Evolutionary conservation across 2,329 filamentous ascomycete genomes (phyloP), one percentile per base, ranked within the genome.

Genomic region (Colletotrichum spinosum): DNA sequence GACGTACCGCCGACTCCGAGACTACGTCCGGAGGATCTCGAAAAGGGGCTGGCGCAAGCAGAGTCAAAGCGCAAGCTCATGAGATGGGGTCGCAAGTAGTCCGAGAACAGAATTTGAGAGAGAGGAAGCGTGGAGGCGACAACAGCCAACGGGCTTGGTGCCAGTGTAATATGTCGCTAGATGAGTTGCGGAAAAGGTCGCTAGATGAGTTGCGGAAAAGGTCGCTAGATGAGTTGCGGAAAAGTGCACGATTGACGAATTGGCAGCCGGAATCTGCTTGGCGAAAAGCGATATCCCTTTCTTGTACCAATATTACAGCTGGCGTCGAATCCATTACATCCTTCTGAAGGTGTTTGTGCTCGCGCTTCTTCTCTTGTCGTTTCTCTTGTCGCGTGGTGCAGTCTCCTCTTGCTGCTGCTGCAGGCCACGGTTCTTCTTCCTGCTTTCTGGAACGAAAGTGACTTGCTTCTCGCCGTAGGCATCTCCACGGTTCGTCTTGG

Each of bases 311-410:
- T 62, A 45, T 33, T 45, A 50, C 37, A 55, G 48, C 50, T 39
- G 49, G 45, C 48, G 69, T 73, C 72, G 68, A 69, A 70, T 69
- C 71, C 60, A 60, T 33, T 80, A 90, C 82, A 92, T 84, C 73
- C 83, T 85, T 75, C 90, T 86, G 76, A 94, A 92, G 45, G 89
- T 89, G 78, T 95, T 94, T 56, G 85, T 86, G 77, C 91, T 93
- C 55, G 92, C 92, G 77, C 90, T 94, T 72, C 92, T 82, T 72
- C 92, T 86, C 60, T 75, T 74, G 60, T 80, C 80, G 37, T 74
- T 75, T 69, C 76, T 79, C 48, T 74, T 75, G 49, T 74, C 72
- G 35, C 74, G 73, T 34, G 74, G 70, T 17, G 70, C 69, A 39
- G 70, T 70, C n/a, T 66, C 65, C 44, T 67, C 56, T 34, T 64